Evolutionary conservation across 106 monocot genomes (phyloP).

Genomic region (Narthecium ossifragum): DNA sequence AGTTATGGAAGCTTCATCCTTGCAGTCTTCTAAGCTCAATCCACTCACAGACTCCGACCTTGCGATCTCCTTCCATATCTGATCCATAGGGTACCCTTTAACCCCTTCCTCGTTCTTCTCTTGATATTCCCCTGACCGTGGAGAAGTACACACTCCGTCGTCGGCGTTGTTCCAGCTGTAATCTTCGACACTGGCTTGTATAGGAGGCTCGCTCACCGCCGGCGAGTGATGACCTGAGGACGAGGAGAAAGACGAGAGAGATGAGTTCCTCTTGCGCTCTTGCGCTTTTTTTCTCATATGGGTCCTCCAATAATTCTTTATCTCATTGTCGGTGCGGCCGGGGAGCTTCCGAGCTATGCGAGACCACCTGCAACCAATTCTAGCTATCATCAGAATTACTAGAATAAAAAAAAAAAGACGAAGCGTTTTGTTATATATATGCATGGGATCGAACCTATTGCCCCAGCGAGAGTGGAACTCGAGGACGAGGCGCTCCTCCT

Average conservation of each 20-base stretch:
- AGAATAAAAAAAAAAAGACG: neutral
- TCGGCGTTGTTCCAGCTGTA: neutral
- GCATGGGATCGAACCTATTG: constrained; percentile 37
- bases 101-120: constrained; percentile 9
- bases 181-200: neutral
- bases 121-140: neutral
- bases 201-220: neutral
- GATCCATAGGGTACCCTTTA: constrained; percentile 51
- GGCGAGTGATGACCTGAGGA: neutral
- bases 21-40: constrained; percentile 11
- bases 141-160: neutral
- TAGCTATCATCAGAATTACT: neutral
- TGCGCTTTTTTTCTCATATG: constrained; percentile 62
- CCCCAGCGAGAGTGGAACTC: constrained; percentile 68
- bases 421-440: neutral
- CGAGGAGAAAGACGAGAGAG: neutral
- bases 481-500: constrained; percentile 57
- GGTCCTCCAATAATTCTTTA: constrained; percentile 76
- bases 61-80: constrained; percentile 61
- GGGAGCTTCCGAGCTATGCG: constrained; percentile 55
- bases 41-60: neutral
- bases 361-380: constrained; percentile 38
- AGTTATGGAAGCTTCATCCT: constrained; percentile 1
- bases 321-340: constrained; percentile 70
- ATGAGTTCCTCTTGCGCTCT: constrained; percentile 32